Conservation (phyloP, 2,329 filamentous ascomycete genomes). For the Penicillium fuscoglaucum region DNA sequence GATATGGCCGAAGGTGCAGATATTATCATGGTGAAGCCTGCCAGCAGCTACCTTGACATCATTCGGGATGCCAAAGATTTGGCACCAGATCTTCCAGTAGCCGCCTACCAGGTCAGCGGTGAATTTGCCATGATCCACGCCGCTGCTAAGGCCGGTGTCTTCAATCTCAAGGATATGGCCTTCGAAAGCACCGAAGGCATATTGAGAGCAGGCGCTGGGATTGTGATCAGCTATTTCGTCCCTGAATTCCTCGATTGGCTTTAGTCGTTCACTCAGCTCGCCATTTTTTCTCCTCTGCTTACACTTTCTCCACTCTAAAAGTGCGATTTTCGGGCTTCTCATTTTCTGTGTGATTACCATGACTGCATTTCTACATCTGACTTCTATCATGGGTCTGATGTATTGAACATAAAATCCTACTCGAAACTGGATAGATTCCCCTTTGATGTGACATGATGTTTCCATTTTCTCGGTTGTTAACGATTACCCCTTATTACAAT, state of each 20-base stretch:
- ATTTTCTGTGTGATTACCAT: background rate
- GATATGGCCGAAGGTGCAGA: constrained; percentile 94
- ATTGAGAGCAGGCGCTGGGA: constrained; percentile 85
- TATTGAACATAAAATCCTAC: background rate
- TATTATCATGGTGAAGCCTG: constrained; percentile 99
- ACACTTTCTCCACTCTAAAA: constrained; percentile 8
- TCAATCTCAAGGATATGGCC: constrained; percentile 90
- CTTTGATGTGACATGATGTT: constrained; percentile 9
- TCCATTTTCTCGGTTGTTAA: background rate
- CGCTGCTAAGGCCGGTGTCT: constrained; percentile 91
- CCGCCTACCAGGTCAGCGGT: constrained; percentile 94
- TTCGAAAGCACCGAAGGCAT: constrained; percentile 95
- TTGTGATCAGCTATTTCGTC: constrained; percentile 91
- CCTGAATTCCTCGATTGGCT: constrained; percentile 72
- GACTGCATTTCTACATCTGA: background rate
- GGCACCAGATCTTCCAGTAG: constrained; percentile 85
- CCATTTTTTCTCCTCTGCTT: background rate
- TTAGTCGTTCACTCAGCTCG: constrained; percentile 10
- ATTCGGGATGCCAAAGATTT: constrained; percentile 97
- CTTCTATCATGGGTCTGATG: background rate
- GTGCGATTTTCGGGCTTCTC: background rate
- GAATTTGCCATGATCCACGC: constrained; percentile 99
- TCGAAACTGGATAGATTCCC: constrained; percentile 12
- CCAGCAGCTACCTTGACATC: constrained; percentile 92
- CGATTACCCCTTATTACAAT: constrained; percentile 8